Base-by-base conservation (phyloP, 2,329 filamentous ascomycete genomes). In the Escovopsis weberi region DNA sequence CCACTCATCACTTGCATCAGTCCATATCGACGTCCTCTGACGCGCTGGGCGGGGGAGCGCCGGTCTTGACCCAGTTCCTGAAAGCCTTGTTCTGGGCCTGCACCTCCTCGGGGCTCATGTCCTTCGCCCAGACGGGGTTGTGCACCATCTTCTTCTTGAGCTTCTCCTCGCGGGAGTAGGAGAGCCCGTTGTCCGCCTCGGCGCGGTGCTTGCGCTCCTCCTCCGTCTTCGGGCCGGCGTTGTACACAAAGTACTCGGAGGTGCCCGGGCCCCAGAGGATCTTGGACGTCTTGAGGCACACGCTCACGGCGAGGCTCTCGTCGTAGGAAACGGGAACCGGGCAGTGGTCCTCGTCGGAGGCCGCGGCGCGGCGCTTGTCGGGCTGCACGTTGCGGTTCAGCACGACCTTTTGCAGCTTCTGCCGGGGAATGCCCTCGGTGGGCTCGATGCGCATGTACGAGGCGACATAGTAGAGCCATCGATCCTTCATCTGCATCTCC, bases 401-500 rank as follows among this genome's bases (percentile, higher is more conserved):
- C 45, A 87, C 76, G 4, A 78, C 72, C 62, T 78, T 82, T 47
- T 74, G 75, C 53, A 86, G 70, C 39, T 74, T 75, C 6, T 72
- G 70, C 40, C 79, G 69, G 6, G 72, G 66, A 3, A 91, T 72
- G 12, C 84, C 84, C 61, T 91, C 85, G 0, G 91, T 98, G 2
- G 85, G 84, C 55, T 94, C 86, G 23, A 88, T 75, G 48, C 86
- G 85, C 51, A 86, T 84, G 61, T 84, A 96, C 0, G 88, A 87
- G 15, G 89, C 88, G 44, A 94, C 85, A 59, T 98, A 98, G 65
- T 93, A 94, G 53, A 89, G 85, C 91, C 91, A 98, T 34, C 78
- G 73, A 48, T 86, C 80, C 44, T 81, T 80, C 40, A 80, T 75
- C 55, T 91, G 82, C 68, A 94, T 81, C 51, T 94, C 86, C 50